Base-by-base conservation (phyloP, 805 yeast genomes). In the Torulaspora franciscae region DNA sequence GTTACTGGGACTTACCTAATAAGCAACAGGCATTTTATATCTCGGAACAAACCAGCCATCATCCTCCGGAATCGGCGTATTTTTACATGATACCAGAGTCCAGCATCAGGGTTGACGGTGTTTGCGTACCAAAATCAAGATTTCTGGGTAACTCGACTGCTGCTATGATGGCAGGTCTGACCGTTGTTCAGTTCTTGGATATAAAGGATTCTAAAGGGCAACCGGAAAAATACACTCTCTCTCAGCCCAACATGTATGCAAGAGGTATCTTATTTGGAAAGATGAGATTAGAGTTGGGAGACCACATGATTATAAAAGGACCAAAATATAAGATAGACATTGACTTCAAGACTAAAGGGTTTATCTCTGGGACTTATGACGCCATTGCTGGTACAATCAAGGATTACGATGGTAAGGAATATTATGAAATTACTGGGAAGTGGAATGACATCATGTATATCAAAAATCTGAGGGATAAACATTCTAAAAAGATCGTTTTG, bases 111-210 rank as follows among this genome's bases (percentile, higher is more conserved):
- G 88, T 83, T 17, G 99, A 93, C 59, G 99, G 99, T 25, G 75
- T 84, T 10, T 80, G 89, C 14, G 73, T 88, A 35, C 99, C 99
- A 17, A 82, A 78, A 59, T 89, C 97, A 1, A 78, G 79, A 57
- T 93, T 93, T 58, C 71, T 91, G 48, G 99, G 99, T 26, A 93
- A 93, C 61, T 88, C 96, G 1, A 90, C 96, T 0, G 99, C 98
- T 15, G 95, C 96, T 1, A 79, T 93, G 64, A 93, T 93, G 99
- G 96, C 90, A 56, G 99, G 99, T 15, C 61, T 76, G 45, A 91
- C 87, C 1, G 80, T 77, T 39, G 67, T 90, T 14, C 77, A 85
- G 32, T 77, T 91, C 49, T 71, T 80, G 37, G 84, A 85, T 55
- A 71, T 76, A 22, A 63, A 64, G 30, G 79, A 79, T 51, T 51